phyloP scores from a whole-genome alignment of 2,329 filamentous ascomycete genomes.

The Rutstroemia sp. region DNA sequence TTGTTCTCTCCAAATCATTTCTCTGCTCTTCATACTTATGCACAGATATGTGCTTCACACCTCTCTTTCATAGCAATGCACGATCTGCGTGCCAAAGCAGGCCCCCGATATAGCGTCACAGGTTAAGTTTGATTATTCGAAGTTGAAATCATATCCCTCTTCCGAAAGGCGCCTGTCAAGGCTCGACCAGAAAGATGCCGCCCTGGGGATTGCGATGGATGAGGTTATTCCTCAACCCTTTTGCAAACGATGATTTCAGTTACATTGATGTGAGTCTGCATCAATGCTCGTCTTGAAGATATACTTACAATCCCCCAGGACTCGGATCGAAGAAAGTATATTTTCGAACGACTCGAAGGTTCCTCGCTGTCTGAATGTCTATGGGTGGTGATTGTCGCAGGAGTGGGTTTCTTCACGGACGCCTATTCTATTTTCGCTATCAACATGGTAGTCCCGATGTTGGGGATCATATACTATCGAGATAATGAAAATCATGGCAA shows the following conservation, averaged over 20 bases:
- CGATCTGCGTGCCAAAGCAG: no score
- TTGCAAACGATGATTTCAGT: slow-evolving; percentile 17
- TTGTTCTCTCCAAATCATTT: no score
- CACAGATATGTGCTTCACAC: no score
- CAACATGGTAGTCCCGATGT: slow-evolving; percentile 60
- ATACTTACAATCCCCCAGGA: slow-evolving; percentile 11
- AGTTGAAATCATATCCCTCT: no score
- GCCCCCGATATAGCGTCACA: no score
- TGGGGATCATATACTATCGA: slow-evolving; percentile 56
- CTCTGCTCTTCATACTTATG: no score
- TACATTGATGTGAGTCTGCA: slow-evolving; percentile 15
- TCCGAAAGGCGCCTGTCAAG: neutral
- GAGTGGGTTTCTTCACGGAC: slow-evolving; percentile 76
- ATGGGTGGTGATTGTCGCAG: slow-evolving; percentile 47
- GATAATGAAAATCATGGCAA: slow-evolving; percentile 19
- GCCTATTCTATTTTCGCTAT: slow-evolving; percentile 77
- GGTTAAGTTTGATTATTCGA: no score
- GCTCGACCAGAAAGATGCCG: slow-evolving; percentile 10
- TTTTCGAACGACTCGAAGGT: slow-evolving; percentile 17
- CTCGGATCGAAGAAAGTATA: slow-evolving; percentile 19
- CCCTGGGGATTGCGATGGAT: slow-evolving; percentile 22
- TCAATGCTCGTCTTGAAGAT: no score
- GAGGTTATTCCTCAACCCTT: slow-evolving; percentile 20
- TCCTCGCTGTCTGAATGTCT: slow-evolving; percentile 20
- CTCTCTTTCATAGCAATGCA: no score